phyloP scores from a whole-genome alignment of 2,329 filamentous ascomycete species.

The Acrocalymma vagum region DNA sequence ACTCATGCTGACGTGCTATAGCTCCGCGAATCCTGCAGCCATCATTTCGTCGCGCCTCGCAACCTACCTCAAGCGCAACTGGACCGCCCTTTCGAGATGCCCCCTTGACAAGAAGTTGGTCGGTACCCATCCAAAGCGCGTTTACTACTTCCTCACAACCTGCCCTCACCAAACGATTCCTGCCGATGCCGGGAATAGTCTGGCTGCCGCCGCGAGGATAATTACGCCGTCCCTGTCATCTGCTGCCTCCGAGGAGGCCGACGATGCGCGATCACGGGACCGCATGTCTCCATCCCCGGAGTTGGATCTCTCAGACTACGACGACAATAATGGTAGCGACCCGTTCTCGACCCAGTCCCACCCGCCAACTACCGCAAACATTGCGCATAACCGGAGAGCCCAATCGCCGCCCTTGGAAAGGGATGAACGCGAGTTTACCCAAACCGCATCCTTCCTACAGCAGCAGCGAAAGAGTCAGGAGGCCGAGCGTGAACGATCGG shows the following conservation, averaged over 20 bases:
- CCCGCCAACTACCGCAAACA: conserved; percentile 50
- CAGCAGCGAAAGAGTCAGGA: conserved; percentile 59
- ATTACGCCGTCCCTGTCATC: conserved; percentile 89
- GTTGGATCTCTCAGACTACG: conserved; percentile 90
- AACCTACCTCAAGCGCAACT: conserved; percentile 86
- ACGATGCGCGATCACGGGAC: conserved; percentile 63
- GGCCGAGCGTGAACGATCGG: conserved; percentile 50
- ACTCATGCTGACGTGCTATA: conserved; percentile 56
- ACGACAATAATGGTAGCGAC: conserved; percentile 65
- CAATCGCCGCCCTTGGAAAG: conserved; percentile 89
- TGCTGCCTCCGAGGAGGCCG: conserved; percentile 73
- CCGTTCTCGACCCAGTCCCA: conserved; percentile 66
- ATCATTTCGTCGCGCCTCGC: conserved; percentile 93
- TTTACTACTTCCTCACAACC: conserved; percentile 97
- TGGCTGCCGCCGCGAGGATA: conserved; percentile 64
- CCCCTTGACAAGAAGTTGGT: conserved; percentile 93
- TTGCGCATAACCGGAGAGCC: conserved; percentile 72
- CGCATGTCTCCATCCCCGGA: conserved; percentile 91
- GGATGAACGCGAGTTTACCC: conserved; percentile 96
- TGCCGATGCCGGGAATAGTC: conserved; percentile 64
- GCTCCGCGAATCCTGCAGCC: conserved; percentile 93
- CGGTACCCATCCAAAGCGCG: conserved; percentile 88
- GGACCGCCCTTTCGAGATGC: conserved; percentile 80
- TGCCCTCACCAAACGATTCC: conserved; percentile 83
- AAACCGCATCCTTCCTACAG: conserved; percentile 87